Conservation (phyloP, 305 asterid species). For the Plantago lanceolata region DNA sequence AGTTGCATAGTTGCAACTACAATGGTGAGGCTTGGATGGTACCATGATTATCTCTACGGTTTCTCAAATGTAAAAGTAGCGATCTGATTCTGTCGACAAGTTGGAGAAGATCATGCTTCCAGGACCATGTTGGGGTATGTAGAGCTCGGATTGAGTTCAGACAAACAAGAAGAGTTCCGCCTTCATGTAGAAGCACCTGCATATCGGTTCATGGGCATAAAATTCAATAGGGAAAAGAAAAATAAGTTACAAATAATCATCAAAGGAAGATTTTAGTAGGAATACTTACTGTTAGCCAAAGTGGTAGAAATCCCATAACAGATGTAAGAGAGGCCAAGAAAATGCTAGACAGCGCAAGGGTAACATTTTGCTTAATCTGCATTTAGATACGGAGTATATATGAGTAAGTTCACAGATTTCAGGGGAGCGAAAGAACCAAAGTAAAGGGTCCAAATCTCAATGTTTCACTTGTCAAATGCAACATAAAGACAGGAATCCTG, state of each 20-base stretch:
- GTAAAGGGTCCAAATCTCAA: background rate
- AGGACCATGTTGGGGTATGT: conserved; percentile 72
- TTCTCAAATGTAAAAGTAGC: conserved; percentile 22
- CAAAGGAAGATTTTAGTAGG: background rate
- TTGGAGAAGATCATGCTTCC: conserved; percentile 50
- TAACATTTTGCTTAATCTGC: conserved; percentile 91
- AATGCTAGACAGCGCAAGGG: conserved; percentile 86
- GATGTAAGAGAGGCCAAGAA: conserved; percentile 91
- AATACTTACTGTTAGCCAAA: conserved; percentile 82
- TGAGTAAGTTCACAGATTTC: too few relatives aligned
- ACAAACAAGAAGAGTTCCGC: conserved; percentile 92
- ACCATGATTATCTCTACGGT: conserved; percentile 26
- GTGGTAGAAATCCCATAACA: conserved; percentile 78
- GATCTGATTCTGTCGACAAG: conserved; percentile 37
- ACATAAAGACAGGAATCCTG: background rate
- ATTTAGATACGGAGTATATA: background rate
- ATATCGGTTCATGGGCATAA: conserved; percentile 11
- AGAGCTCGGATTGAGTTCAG: conserved; percentile 86
- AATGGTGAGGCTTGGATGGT: conserved; percentile 40
- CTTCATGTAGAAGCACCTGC: conserved; percentile 96
- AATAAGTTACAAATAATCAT: background rate
- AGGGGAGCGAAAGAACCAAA: background rate
- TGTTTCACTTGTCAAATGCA: background rate
- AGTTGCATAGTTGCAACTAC: conserved; percentile 21
- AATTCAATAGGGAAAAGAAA: background rate